Evolutionary conservation across 2,329 filamentous ascomycete genomes (phyloP), one percentile per base, ranked within the genome.

Genomic region (Macrophomina phaseolina): DNA sequence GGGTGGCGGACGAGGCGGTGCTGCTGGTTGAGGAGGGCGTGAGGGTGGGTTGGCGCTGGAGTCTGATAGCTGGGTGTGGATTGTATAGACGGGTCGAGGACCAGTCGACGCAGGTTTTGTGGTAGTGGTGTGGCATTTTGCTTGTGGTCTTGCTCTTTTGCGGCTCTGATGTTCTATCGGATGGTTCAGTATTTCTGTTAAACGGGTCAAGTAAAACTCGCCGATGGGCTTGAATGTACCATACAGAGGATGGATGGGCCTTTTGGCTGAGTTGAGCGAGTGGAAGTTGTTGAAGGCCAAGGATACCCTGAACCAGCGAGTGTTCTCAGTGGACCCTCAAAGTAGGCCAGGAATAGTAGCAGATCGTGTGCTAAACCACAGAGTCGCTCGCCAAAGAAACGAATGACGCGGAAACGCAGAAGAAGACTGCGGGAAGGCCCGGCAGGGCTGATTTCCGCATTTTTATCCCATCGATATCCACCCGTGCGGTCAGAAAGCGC

Each of bases 1-100:
- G 67, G 49, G 68, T 68, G 34, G 64, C 51, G 51, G 69, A 69
- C 34, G 69, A 69, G 46, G 67, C 32, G 34, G 56, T 42, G 51
- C 36, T 67, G 23, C 62, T 70, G 14, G 66, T 11, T 45, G 30
- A 16, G 4, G 46, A 14, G 28, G 28, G 12, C 12, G 18, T 30
- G 56, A 61, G 28, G 28, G 14, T 36, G 16, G 52, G 52, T n/a
- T 38, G 18, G 12, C 32, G 38, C 11, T 55, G 34, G n/a, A 55
- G 52, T 11, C 12, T 11, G 58, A 62, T n/a, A 9, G 42, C 5
- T 16, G 42, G 32, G 32, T n/a, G 1, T 2, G 58, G 58, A 45
- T 49, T 36, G 58, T 62, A 62, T 42, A 62, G 58, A 16, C 58
- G 58, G 11, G 45, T 48, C 6, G 58, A 5, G 12, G 58, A 38